Evolutionary conservation across 768 basidiomycete species (phyloP).

Genomic region (Hemileccinum rubropunctum): DNA sequence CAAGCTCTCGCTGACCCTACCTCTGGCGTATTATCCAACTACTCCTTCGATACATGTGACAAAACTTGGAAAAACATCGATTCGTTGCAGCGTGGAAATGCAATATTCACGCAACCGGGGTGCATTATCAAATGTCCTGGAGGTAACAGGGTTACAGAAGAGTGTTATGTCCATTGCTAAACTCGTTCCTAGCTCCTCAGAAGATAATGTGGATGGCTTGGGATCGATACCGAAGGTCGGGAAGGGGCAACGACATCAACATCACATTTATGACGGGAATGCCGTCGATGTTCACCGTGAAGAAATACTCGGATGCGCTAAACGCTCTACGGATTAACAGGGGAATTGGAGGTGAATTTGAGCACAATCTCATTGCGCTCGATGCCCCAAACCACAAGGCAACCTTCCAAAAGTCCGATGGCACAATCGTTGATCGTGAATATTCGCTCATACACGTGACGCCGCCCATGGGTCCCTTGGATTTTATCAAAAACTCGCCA

Average conservation of each 20-base stretch:
- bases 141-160: constrained; percentile 41
- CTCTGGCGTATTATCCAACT: constrained; percentile 88
- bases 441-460: constrained; percentile 84
- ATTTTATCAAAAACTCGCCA: constrained; percentile 73
- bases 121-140: constrained; percentile 94
- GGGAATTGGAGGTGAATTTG: constrained; percentile 77
- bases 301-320: constrained; percentile 91
- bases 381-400: constrained; percentile 72
- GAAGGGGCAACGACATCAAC: constrained; percentile 53
- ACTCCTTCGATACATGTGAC: constrained; percentile 87
- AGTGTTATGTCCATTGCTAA: constrained; percentile 2
- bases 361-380: constrained; percentile 77
- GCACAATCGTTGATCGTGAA: constrained; percentile 63
- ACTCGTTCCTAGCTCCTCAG: constrained; percentile 59
- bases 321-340: constrained; percentile 74
- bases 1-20: constrained; percentile 70
- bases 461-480: constrained; percentile 90
- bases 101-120: constrained; percentile 93
- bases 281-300: constrained; percentile 96
- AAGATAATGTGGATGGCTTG: constrained; percentile 98
- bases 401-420: constrained; percentile 80
- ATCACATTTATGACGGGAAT: constrained; percentile 85
- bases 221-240: constrained; percentile 70
- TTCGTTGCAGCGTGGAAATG: constrained; percentile 69
- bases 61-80: constrained; percentile 86